Base-by-base conservation (phyloP, 2,329 filamentous ascomycete species). In the Rhynchosporium agropyri region DNA sequence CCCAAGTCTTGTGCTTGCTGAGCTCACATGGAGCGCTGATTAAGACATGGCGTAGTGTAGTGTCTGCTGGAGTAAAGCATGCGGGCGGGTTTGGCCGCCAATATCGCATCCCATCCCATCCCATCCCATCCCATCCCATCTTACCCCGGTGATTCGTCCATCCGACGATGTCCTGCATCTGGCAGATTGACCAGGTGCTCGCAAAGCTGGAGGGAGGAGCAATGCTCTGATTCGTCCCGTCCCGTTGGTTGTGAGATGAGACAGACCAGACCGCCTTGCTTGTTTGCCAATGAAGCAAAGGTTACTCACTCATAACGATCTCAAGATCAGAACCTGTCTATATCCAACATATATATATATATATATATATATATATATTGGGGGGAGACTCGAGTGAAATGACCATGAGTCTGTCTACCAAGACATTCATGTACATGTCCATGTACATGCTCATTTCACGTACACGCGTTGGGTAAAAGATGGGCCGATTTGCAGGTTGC, bases 251-350 rank as follows among this genome's bases (percentile, higher is more conserved):
- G 20, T 54, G 51, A 54, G 33, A 54, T 46, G 3, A 42, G 28
- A 61, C 42, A 29, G 49, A 15, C 4, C 20, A 20, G 60, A 62
- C 60, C 53, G 60, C 60, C 55, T 62, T 45, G 36, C 45, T 38
- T 45, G 29, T 28, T 12, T 58, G n/a, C 29, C 33, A 46, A 48
- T 6, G 20, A 20, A 20, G 20, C 20, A 20, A 20, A 20, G 20
- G 20, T 20, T 20, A 20, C 20, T 20, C 20, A 20, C 20, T 20
- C 20, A 20, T 20, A 20, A 20, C 20, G 20, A 20, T 20, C 20
- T 20, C 20, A 20, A 36, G 33, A 36, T 10, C 33, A 36, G 33
- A 36, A 6, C 33, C 33, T 36, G 33, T 20, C 20, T 20, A 20
- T 1, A 20, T 20, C 20, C 20, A 20, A 20, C 20, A 1, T 20